A percentile compares a stretch with the other conserved stretches of the same genome.
Evolutionary conservation across 768 basidiomycete species (phyloP).

Genomic region (Chalciporus pseudorubinellus): DNA sequence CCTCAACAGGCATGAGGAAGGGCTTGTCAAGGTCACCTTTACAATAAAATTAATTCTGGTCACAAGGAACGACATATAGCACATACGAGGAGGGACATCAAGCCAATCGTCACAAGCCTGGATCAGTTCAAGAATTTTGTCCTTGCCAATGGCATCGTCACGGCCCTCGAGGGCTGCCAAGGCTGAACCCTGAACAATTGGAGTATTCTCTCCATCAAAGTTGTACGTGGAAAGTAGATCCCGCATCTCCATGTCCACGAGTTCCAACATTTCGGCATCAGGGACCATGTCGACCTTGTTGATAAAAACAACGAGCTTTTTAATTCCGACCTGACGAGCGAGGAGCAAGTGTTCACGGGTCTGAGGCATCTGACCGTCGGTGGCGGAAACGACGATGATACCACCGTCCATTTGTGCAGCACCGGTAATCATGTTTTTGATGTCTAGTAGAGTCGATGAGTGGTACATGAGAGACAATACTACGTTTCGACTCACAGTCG

Average conservation of each 20-base stretch:
- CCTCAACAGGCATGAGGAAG: slow-evolving; percentile 95
- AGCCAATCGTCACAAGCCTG: slow-evolving; percentile 92
- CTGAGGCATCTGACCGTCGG: slow-evolving; percentile 99
- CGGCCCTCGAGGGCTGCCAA: slow-evolving; percentile 90
- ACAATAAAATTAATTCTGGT: background rate
- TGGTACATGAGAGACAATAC: background rate
- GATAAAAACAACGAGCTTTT: slow-evolving; percentile 97
- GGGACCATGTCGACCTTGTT: slow-evolving; percentile 98
- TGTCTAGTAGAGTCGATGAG: slow-evolving; percentile 50
- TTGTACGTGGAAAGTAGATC: slow-evolving; percentile 90
- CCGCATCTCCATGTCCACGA: slow-evolving; percentile 99
- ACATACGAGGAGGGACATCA: slow-evolving; percentile 85
- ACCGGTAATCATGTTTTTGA: slow-evolving; percentile 99
- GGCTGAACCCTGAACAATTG: slow-evolving; percentile 98
- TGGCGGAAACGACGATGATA: slow-evolving; percentile 96
- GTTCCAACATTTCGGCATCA: slow-evolving; percentile 97
- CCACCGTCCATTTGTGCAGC: slow-evolving; percentile 98
- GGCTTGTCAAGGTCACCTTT: slow-evolving; percentile 95
- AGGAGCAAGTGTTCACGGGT: slow-evolving; percentile 97
- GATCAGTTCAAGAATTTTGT: slow-evolving; percentile 80
- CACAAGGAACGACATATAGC: background rate
- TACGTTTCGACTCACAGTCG: slow-evolving; percentile 61
- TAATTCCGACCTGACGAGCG: slow-evolving; percentile 97
- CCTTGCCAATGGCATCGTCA: slow-evolving; percentile 72
- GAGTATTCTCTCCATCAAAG: slow-evolving; percentile 95